Percentiles rank a stretch among this genome's conserved stretches.
Conservation (phyloP, 108 stramenopile genomes). For the Phaeodactylum tricornutum region DNA sequence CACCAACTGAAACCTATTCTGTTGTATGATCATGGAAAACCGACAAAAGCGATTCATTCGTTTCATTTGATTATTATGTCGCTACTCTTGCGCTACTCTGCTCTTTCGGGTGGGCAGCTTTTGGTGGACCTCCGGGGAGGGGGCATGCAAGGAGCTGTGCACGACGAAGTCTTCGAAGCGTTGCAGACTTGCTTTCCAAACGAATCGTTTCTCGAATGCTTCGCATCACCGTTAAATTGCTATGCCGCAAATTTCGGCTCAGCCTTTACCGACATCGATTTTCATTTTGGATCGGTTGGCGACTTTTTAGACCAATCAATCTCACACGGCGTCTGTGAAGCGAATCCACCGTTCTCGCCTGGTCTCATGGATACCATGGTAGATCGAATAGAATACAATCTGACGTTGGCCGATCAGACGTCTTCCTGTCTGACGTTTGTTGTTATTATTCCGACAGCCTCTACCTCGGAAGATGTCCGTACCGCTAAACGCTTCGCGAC, state of each 20-base stretch:
- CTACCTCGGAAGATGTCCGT: neutral
- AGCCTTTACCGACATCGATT: conserved; percentile 64
- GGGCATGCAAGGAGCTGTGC: conserved; percentile 77
- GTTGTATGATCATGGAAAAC: neutral
- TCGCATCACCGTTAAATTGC: conserved; percentile 65
- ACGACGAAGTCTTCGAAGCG: conserved; percentile 45
- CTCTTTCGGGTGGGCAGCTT: conserved; percentile 58
- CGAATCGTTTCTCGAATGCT: conserved; percentile 38
- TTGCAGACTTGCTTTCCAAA: conserved; percentile 24
- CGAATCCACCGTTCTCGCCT: conserved; percentile 72
- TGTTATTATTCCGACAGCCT: conserved; percentile 46
- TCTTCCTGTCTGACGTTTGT: conserved; percentile 30
- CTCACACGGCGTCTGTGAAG: conserved; percentile 41
- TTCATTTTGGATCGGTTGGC: conserved; percentile 66
- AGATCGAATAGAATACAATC: conserved; percentile 20
- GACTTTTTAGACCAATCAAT: conserved; percentile 33
- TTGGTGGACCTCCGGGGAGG: conserved; percentile 55
- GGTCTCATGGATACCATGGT: conserved; percentile 56
- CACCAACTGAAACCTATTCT: neutral
- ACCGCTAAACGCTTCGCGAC: conserved; percentile 4
- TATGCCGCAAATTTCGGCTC: conserved; percentile 30
- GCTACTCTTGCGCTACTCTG: conserved; percentile 52
- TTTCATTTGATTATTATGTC: conserved; percentile 50
- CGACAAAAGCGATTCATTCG: conserved; percentile 14
- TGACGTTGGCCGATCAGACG: conserved; percentile 17